Evolutionary conservation across 148 eudicot genomes (phyloP).

Genomic region (Nepenthes mirabilis): DNA sequence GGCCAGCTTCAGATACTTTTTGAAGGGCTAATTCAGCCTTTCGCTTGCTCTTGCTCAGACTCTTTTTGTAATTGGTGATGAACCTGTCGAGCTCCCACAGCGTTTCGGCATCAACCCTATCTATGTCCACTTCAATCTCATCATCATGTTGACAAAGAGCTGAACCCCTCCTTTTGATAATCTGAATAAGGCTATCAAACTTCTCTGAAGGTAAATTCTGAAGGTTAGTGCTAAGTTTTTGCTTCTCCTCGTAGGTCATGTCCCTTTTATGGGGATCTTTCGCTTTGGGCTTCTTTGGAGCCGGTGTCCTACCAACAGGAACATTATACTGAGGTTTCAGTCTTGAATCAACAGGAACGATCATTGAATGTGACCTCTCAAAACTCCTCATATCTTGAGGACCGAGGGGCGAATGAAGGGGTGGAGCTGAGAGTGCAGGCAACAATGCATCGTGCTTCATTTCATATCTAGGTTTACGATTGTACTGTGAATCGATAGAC

Average conservation of each 20-base stretch:
- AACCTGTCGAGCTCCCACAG: conserved; percentile 95
- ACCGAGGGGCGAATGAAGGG: conserved; percentile 14
- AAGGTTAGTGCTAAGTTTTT: conserved; percentile 72
- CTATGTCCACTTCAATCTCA: conserved; percentile 92
- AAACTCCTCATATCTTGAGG: conserved; percentile 25
- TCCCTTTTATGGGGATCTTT: conserved; percentile 79
- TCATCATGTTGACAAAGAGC: conserved; percentile 67
- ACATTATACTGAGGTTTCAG: conserved; percentile 20
- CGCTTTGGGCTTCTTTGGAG: conserved; percentile 75
- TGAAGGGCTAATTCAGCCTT: conserved; percentile 66
- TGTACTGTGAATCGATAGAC: conserved; percentile 43
- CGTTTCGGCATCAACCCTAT: conserved; percentile 76
- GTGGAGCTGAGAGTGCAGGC: conserved; percentile 26
- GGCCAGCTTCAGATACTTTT: conserved; percentile 26
- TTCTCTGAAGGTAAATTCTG: conserved; percentile 73
- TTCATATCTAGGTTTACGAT: conserved; percentile 39
- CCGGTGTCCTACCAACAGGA: conserved; percentile 44
- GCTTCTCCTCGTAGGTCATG: conserved; percentile 91
- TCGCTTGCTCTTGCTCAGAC: conserved; percentile 65
- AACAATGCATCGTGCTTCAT: conserved; percentile 40
- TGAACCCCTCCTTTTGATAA: conserved; percentile 64
- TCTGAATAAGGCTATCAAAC: conserved; percentile 71
- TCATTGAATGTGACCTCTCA: conserved; percentile 47
- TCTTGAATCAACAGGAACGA: conserved; percentile 27
- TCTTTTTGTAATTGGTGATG: conserved; percentile 81